Percentiles rank a stretch among this genome's conserved stretches.
phyloP scores from a whole-genome alignment of 768 basidiomycete species.

The Amylocystis lapponica region DNA sequence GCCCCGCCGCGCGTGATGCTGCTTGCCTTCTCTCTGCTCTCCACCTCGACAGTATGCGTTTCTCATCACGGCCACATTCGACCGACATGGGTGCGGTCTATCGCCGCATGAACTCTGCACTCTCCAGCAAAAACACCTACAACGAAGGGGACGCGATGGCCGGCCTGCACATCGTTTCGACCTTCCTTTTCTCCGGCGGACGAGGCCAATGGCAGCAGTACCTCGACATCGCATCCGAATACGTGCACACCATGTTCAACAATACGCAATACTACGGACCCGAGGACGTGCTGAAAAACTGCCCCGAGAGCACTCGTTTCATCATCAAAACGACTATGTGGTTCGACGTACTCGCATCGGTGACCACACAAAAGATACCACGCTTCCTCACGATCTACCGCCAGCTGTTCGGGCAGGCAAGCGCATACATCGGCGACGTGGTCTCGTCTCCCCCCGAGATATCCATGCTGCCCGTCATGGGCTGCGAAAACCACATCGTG shows the following conservation, averaged over 20 bases:
- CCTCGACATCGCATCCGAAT: constrained; percentile 54
- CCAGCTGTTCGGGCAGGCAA: constrained; percentile 44
- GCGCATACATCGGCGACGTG: constrained; percentile 34
- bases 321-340: constrained; percentile 81
- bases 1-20: constrained; percentile 46
- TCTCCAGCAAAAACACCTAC: constrained; percentile 17
- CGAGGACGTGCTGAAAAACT: constrained; percentile 39
- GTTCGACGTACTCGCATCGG: constrained; percentile 80
- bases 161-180: constrained; percentile 68
- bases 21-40: constrained; percentile 60
- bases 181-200: constrained; percentile 75
- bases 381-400: constrained; percentile 52
- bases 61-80: constrained; percentile 6
- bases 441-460: constrained; percentile 30
- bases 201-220: constrained; percentile 63
- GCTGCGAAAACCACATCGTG: constrained; percentile 74
- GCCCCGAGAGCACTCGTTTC: constrained; percentile 52
- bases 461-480: constrained; percentile 83
- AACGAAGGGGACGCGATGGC: constrained; percentile 73
- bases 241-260: constrained; percentile 45
- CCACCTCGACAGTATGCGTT: constrained; percentile 34
- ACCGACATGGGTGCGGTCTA: constrained; percentile 14
- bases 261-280: constrained; percentile 32
- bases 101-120: constrained; percentile 14
- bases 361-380: constrained; percentile 59